Conservation (phyloP, 2,329 filamentous ascomycete genomes). For the Fusarium mexicanum region DNA sequence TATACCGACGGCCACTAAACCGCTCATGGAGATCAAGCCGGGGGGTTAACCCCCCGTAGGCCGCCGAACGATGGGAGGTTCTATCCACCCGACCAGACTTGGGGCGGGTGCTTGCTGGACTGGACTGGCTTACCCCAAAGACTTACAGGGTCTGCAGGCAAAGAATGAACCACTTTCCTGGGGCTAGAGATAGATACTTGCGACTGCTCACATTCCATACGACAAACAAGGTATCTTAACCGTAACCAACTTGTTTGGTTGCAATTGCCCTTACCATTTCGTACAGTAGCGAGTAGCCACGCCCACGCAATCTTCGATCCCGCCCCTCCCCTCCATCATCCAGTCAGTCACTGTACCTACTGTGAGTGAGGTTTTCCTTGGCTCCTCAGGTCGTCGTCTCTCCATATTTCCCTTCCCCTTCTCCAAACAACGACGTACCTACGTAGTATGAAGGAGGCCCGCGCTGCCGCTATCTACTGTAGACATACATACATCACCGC, state of each 20-base stretch:
- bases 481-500: slow-evolving; percentile 17
- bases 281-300: slow-evolving; percentile 10
- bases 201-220: neutral
- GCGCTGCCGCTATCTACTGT: slow-evolving; percentile 26
- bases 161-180: slow-evolving; percentile 21
- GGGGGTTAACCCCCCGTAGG: slow-evolving; percentile 15
- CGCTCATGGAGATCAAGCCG: slow-evolving; percentile 26
- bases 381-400: slow-evolving; percentile 19
- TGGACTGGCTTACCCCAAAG: slow-evolving; percentile 31
- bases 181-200: slow-evolving; percentile 24
- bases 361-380: slow-evolving; percentile 8
- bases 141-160: neutral
- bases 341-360: neutral
- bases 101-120: slow-evolving; percentile 5
- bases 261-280: slow-evolving; percentile 17
- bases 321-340: slow-evolving; percentile 34
- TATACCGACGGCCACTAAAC: slow-evolving; percentile 36
- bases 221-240: slow-evolving; percentile 10
- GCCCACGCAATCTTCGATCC: slow-evolving; percentile 35
- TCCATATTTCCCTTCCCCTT: slow-evolving; percentile 35
- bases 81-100: slow-evolving; percentile 5
- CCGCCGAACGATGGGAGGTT: slow-evolving; percentile 22
- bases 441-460: slow-evolving; percentile 3
- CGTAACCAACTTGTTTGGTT: slow-evolving; percentile 5
- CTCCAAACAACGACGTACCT: slow-evolving; percentile 24